Conservation (phyloP, 495 filamentous ascomycete species). For the Penicillium verhagenii region DNA sequence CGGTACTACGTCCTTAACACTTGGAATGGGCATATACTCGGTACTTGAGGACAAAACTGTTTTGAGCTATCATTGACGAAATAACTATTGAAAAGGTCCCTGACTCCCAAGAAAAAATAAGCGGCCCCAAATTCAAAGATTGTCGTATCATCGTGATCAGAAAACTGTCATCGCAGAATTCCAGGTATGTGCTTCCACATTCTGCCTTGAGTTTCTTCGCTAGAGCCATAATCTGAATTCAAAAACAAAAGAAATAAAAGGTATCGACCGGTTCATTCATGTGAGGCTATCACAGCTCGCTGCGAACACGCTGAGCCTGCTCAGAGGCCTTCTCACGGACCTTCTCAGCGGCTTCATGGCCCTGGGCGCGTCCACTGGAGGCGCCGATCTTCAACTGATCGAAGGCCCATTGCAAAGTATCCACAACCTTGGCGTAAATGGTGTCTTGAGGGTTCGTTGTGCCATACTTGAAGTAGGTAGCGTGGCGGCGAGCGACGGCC, state of each 20-base stretch:
- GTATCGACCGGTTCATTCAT: not conserved
- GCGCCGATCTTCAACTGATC: slow-evolving; percentile 61
- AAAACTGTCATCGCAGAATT: not conserved
- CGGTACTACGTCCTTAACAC: not conserved
- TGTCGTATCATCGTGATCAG: not conserved
- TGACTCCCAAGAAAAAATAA: not conserved
- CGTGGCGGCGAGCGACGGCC: slow-evolving; percentile 67
- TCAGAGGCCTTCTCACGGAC: slow-evolving; percentile 35
- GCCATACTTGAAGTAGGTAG: slow-evolving; percentile 76
- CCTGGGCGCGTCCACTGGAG: slow-evolving; percentile 59
- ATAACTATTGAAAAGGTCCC: not conserved
- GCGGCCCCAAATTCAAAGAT: not conserved
- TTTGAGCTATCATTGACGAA: not conserved
- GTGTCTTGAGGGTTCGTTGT: slow-evolving; percentile 64
- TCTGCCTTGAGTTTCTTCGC: not conserved
- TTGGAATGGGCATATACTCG: no score
- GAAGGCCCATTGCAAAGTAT: slow-evolving; percentile 59
- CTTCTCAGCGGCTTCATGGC: slow-evolving; percentile 51
- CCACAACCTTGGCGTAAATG: slow-evolving; percentile 61
- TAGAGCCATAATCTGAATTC: not conserved
- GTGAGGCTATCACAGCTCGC: slow-evolving; percentile 29
- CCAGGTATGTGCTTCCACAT: not conserved
- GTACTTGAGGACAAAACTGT: no score
- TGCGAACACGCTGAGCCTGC: slow-evolving; percentile 26
- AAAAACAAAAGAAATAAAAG: not conserved